Percentiles rank a stretch among this genome's conserved stretches.
These are phyloP conservation scores for Starmerella davenportii DNA, from an alignment of 805 yeast genomes.

Conservation along the genomic window DNA sequence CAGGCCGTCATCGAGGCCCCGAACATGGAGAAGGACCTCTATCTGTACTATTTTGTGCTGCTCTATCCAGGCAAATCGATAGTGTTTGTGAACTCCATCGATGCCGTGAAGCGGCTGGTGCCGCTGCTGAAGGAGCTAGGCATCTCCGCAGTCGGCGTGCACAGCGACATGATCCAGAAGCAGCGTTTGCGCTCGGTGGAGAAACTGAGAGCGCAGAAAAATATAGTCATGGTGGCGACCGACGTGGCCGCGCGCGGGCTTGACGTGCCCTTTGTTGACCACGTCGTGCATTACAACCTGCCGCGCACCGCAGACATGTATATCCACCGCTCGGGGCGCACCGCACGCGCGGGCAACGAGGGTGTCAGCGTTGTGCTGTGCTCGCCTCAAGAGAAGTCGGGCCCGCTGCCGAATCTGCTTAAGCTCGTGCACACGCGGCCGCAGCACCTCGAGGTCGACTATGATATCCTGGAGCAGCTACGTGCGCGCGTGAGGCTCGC, in stretches of 20 bases:
- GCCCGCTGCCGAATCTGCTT: constrained; percentile 64
- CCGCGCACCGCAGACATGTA: constrained; percentile 90
- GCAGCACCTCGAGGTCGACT: constrained; percentile 59
- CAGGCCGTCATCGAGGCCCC: constrained; percentile 89
- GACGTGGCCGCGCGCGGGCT: constrained; percentile 98
- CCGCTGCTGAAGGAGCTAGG: constrained; percentile 55
- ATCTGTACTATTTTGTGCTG: constrained; percentile 67
- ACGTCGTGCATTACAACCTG: constrained; percentile 87
- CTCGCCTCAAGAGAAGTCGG: constrained; percentile 83
- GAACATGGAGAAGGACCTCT: constrained; percentile 73
- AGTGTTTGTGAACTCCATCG: constrained; percentile 89
- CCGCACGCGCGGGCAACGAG: constrained; percentile 85
- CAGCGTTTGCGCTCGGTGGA: constrained; percentile 77
- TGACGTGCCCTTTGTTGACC: constrained; percentile 78
- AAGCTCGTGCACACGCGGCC: constrained; percentile 32
- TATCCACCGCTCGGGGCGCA: constrained; percentile 91
- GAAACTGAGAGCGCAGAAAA: constrained; percentile 36
- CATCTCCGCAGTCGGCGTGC: constrained; percentile 54
- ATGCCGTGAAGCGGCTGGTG: constrained; percentile 71
- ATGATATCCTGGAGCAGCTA: constrained; percentile 51
- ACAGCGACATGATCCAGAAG: constrained; percentile 88
- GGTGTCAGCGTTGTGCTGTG: constrained; percentile 93
- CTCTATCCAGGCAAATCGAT: constrained; percentile 79
- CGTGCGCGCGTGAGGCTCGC: constrained; percentile 54
- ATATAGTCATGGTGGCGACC: constrained; percentile 62